phyloP scores from a whole-genome alignment of 257 asterid species.

The Verbascum thapsus region DNA sequence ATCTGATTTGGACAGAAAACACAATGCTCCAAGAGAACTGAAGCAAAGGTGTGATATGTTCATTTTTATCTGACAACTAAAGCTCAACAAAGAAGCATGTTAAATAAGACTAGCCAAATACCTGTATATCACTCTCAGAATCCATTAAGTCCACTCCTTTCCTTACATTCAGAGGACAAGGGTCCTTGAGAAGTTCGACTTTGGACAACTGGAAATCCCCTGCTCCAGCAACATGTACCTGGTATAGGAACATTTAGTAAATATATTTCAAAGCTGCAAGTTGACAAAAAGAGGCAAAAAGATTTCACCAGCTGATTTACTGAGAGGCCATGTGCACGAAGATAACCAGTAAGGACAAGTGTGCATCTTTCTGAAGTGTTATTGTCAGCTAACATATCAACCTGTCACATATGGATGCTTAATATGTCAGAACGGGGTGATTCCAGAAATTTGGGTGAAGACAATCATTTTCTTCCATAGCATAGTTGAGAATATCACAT shows the following conservation, averaged over 20 bases:
- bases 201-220: constrained; percentile 90
- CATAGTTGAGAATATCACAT: constrained; percentile 1
- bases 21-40: constrained; percentile 1
- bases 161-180: constrained; percentile 64
- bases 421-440: constrained; percentile 13
- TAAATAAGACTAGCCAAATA: constrained; percentile 23
- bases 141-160: constrained; percentile 75
- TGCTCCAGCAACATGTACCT: constrained; percentile 97
- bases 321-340: constrained; percentile 74
- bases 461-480: constrained; percentile 1
- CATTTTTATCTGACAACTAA: constrained; percentile 10
- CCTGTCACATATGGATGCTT: constrained; percentile 44
- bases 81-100: not conserved
- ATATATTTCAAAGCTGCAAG: constrained; percentile 23
- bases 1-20: not conserved
- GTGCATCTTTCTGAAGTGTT: constrained; percentile 58
- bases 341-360: constrained; percentile 82
- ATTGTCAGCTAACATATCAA: constrained; percentile 53
- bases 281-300: constrained; percentile 33
- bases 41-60: not conserved
- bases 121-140: constrained; percentile 66
- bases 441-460: not conserved
- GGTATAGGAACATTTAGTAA: constrained; percentile 44
- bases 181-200: constrained; percentile 86
- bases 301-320: constrained; percentile 85